These are phyloP conservation scores for Eimeria sp. DNA, from an alignment of 169 alveolate species.

Conservation along the genomic window DNA sequence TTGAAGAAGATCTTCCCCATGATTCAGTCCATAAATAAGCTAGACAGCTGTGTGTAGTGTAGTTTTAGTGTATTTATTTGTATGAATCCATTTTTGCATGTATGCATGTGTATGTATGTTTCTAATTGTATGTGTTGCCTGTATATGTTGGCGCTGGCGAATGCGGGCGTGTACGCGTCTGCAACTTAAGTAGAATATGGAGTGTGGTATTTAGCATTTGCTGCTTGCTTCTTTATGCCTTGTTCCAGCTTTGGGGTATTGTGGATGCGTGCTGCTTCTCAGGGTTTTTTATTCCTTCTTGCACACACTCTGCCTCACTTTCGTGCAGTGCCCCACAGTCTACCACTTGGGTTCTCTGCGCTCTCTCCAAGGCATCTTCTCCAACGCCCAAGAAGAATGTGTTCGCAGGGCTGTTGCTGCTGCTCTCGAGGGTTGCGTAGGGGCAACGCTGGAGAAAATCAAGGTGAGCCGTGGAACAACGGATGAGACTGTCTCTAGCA, in stretches of 20 bases:
- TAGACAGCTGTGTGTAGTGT: too few species aligned
- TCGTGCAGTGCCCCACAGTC: slow-evolving; percentile 73
- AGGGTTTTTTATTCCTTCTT: slow-evolving; percentile 71
- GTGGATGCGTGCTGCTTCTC: neutral
- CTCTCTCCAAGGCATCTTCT: slow-evolving; percentile 66
- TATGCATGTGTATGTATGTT: neutral
- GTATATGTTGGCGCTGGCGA: neutral
- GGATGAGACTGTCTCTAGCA: neutral
- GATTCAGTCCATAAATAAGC: too few species aligned
- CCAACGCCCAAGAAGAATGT: slow-evolving; percentile 47
- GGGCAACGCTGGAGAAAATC: slow-evolving; percentile 45
- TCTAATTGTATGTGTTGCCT: neutral
- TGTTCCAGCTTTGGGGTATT: neutral
- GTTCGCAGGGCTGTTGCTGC: slow-evolving; percentile 64
- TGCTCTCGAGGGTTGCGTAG: slow-evolving; percentile 52
- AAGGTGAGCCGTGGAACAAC: slow-evolving; percentile 46
- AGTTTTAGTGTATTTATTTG: too few species aligned
- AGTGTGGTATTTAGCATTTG: neutral
- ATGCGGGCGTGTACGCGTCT: neutral
- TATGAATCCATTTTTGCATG: neutral
- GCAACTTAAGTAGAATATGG: too few species aligned
- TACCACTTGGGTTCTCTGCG: slow-evolving; percentile 80
- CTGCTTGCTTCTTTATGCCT: neutral
- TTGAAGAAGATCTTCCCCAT: too few species aligned
- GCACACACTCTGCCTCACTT: slow-evolving; percentile 48